Conservation (phyloP, 768 basidiomycete species). For the Cystobasidium onofrii region DNA sequence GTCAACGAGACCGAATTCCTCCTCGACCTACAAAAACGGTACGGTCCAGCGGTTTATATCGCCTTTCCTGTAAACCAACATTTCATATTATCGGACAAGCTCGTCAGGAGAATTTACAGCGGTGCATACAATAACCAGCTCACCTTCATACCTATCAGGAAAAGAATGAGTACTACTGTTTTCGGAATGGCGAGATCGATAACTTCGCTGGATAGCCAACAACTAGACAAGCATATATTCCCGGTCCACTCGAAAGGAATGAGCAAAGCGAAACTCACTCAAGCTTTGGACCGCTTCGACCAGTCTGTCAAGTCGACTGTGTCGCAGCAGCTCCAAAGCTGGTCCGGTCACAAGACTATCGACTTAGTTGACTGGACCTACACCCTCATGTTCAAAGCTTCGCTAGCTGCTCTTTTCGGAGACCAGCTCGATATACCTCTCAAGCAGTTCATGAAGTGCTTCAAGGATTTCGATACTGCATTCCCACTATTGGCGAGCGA, state of each 20-base stretch:
- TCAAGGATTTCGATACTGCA: slow-evolving; percentile 32
- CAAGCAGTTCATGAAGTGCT: neutral
- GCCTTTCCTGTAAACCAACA: slow-evolving; percentile 37
- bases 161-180: slow-evolving; percentile 19
- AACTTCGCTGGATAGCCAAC: neutral
- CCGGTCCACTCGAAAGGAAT: slow-evolving; percentile 29
- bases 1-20: slow-evolving; percentile 35
- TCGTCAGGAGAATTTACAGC: slow-evolving; percentile 29
- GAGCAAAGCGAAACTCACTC: slow-evolving; percentile 9
- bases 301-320: slow-evolving; percentile 13
- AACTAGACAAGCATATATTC: slow-evolving; percentile 31
- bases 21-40: neutral
- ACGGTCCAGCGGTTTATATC: slow-evolving; percentile 17
- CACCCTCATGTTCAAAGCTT: slow-evolving; percentile 29
- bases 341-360: neutral
- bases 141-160: slow-evolving; percentile 35
- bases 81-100: slow-evolving; percentile 17
- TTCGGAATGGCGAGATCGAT: slow-evolving; percentile 26
- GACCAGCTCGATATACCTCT: neutral
- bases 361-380: slow-evolving; percentile 19
- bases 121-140: slow-evolving; percentile 12
- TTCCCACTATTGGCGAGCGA: slow-evolving; percentile 38
- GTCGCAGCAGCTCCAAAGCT: neutral
- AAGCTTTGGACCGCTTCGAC: slow-evolving; percentile 22
- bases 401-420: slow-evolving; percentile 29